These are phyloP conservation scores for Talaromyces sp. DNA, from an alignment of 2,329 filamentous ascomycete species.

Conservation along the genomic window DNA sequence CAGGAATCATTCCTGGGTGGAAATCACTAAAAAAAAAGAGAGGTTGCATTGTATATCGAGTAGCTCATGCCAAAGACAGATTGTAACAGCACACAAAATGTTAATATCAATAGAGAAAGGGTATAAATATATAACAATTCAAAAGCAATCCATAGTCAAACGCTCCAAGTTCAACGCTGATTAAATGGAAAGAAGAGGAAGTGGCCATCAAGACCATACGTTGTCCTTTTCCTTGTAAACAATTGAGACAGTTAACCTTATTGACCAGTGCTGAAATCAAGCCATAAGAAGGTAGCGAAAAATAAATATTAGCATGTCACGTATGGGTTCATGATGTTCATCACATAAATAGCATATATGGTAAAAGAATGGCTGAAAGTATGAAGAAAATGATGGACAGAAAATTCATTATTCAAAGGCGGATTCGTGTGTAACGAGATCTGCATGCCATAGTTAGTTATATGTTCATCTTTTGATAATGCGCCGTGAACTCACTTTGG, in stretches of 20 bases:
- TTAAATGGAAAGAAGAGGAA: neutral
- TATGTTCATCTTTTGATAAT: neutral
- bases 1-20: neutral
- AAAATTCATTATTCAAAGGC: constrained; percentile 16
- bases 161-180: constrained; percentile 7
- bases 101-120: constrained; percentile 4
- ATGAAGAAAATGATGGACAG: neutral
- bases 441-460: constrained; percentile 8
- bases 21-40: neutral
- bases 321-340: constrained; percentile 3
- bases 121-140: constrained; percentile 14
- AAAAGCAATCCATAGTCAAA: neutral
- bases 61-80: neutral
- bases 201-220: neutral
- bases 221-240: neutral
- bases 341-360: constrained; percentile 5
- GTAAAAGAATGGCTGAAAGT: neutral
- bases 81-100: neutral
- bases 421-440: constrained; percentile 16
- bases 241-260: neutral
- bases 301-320: neutral
- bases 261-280: neutral
- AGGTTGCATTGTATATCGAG: neutral
- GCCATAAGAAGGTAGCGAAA: neutral
- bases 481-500: constrained; percentile 17